Conservation (phyloP, 2,329 filamentous ascomycete species). For the Aotearoamyces nothofagi region DNA sequence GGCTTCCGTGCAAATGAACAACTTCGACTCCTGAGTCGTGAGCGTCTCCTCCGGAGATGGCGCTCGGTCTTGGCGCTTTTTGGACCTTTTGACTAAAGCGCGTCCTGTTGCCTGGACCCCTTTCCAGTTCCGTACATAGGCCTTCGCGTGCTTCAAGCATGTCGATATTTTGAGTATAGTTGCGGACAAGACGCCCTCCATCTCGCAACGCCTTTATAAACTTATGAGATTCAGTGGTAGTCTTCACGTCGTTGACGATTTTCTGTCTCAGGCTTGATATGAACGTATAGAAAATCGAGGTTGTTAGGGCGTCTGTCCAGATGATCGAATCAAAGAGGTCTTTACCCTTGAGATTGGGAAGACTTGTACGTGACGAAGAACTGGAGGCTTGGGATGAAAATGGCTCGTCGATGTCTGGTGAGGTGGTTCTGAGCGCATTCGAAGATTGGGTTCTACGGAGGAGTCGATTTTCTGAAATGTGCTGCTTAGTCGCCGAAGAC, state of each 20-base stretch:
- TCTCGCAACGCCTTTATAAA: conserved; percentile 55
- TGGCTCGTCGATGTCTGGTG: conserved; percentile 4
- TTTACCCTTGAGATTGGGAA: conserved; percentile 52
- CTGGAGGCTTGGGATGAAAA: conserved; percentile 11
- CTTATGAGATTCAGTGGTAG: conserved; percentile 49
- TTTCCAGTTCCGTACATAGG: conserved; percentile 42
- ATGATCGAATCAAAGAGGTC: conserved; percentile 59
- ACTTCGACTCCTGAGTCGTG: conserved; percentile 22
- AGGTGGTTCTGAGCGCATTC: too few relatives aligned
- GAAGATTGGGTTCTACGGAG: too few relatives aligned
- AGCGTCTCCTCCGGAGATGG: conserved; percentile 6
- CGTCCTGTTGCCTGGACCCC: conserved; percentile 45
- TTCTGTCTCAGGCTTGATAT: conserved; percentile 52
- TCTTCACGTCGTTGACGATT: conserved; percentile 36
- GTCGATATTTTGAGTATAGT: conserved; percentile 66
- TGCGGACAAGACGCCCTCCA: conserved; percentile 51
- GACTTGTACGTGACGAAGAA: conserved; percentile 8
- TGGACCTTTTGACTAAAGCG: conserved; percentile 35
- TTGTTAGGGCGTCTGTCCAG: conserved; percentile 52
- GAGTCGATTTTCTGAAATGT: too few relatives aligned
- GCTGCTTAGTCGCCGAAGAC: too few relatives aligned
- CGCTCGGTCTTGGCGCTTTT: conserved; percentile 17
- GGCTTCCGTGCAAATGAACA: conserved; percentile 59
- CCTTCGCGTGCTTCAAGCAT: conserved; percentile 58
- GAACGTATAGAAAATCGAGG: conserved; percentile 59